Base-by-base conservation (phyloP, 768 basidiomycete species). In the Leccinum obscurum region DNA sequence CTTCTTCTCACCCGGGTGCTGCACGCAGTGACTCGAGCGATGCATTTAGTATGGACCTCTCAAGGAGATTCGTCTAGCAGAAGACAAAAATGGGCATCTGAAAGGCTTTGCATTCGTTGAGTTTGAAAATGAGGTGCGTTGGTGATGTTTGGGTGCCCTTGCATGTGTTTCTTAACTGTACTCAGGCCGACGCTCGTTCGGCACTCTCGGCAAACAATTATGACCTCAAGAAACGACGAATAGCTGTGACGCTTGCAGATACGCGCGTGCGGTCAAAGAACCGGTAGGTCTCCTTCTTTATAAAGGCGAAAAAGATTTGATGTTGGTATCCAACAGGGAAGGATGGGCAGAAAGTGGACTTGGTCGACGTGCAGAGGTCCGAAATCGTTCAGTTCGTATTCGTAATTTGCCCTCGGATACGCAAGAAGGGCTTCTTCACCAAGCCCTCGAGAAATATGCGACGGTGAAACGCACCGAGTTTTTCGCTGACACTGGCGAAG, bases 101-200 rank as follows among this genome's bases (percentile, higher is more conserved):
- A 94, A 86, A 70, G 95, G 97, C 1, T 95, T 92, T 69, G 95
- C 92, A 0, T 98, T 98, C 67, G 79, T 98, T 34, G 95, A 98
- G 69, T 98, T 92, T 68, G 88, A 90, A 61, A 80, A 85, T 20
- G 88, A 91, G 78, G 95, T 93, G 39, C 9, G 9, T 2, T 13
- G 41, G 39, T 41, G n/a, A 15, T 14, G 2, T n/a, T 46, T 24
- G 10, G n/a, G 24, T 46, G 5, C 26, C 48, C n/a, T 54, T 55
- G 46, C 15, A n/a, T 15, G 37, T 39, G 20, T 11, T 57, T 35
- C 54, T 5, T 60, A n/a, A 62, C 11, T 8, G n/a, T 54, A 20
- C 35, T 26, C 63, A 94, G 92, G 80, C 81, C 64, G 82, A 88
- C 62, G 93, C 93, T 0, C 77, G 79, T 57, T 80, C 81, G 6